These are phyloP conservation scores for Globisporangium paroecandrum DNA, from an alignment of 352 stramenopile genomes.

Conservation along the genomic window DNA sequence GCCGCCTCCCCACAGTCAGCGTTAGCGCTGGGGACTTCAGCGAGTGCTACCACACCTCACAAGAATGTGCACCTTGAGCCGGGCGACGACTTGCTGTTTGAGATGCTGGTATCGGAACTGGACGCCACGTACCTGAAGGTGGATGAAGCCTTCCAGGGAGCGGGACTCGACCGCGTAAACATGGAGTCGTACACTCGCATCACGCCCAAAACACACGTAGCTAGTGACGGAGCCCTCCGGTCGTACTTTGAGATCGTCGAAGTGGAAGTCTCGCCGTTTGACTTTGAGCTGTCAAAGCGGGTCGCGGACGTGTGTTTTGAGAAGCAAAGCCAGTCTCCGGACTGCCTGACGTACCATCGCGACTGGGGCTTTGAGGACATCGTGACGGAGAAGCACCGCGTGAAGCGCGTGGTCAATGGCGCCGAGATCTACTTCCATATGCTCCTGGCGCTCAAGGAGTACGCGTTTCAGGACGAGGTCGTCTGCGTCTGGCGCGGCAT, in stretches of 20 bases:
- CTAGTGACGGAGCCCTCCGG: neutral
- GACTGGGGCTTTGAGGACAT: conserved; percentile 7
- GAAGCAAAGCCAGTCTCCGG: neutral
- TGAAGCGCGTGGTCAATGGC: neutral
- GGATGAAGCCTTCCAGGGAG: conserved; percentile 1
- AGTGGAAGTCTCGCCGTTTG: conserved; percentile 6
- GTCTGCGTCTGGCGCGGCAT: conserved; percentile 11
- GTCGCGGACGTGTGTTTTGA: neutral
- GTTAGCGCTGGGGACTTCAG: neutral
- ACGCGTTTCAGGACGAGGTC: neutral
- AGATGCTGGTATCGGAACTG: conserved; percentile 15
- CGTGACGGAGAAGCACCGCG: conserved; percentile 5
- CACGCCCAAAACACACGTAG: neutral
- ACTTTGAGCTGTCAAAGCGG: neutral
- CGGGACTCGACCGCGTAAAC: neutral
- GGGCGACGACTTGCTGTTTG: conserved; percentile 14
- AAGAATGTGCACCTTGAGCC: conserved; percentile 11
- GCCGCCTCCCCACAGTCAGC: neutral
- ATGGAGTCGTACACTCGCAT: neutral
- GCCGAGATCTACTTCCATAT: neutral
- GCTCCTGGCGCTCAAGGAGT: conserved; percentile 6
- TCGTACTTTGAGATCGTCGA: conserved; percentile 15
- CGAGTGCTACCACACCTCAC: neutral
- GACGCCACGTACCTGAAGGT: conserved; percentile 9
- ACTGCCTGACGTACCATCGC: conserved; percentile 1